Evolutionary conservation across 2,329 filamentous ascomycete genomes (phyloP), one percentile per base, ranked within the genome.

Genomic region (Thelonectria discophora): DNA sequence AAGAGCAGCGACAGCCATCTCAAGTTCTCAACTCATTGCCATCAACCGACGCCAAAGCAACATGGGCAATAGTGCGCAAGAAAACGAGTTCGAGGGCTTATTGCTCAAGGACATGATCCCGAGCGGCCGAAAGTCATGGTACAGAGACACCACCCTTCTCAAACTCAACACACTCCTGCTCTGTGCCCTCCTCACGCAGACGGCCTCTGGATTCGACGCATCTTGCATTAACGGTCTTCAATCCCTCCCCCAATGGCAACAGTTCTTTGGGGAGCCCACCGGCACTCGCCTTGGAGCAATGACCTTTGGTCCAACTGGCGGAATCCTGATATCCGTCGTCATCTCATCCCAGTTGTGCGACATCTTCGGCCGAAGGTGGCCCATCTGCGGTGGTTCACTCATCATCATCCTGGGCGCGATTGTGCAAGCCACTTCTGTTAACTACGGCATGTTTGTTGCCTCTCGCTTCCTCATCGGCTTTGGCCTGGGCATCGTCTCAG

Each of bases 401-500:
- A 54, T 74, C 0, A 74, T 76, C 11, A 72, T 76, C 6, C 18
- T 72, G 6, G 75, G 73, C 0, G 65, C 73, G 0, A 65, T 71
- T 18, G 39, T 77, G 0, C 75, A 77, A 48, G 64, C 70, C 2
- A 66, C 63, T 2, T 69, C 74, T 3, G 47, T 75, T 20, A 71
- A 80, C 12, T 67, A 77, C 7, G 62, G 55, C 42, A 74, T 74
- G 70, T 79, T 79, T 39, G 70, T 78, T n/a, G 70, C 73, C 0
- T 73, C 75, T 0, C 67, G 77, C 0, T 72, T 75, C 53, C 62
- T 78, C 5, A 65, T 79, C 2, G 77, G 77, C 2, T 70, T 76
- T 12, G 84, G 84, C 18, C 81, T 85, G 17, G 75, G 74, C 0
- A 69, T 73, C 3, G 67, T 69, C 5, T 65, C 65, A 0, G 70